Evolutionary conservation across 2,329 filamentous ascomycete species (phyloP), one percentile per base, ranked within the genome.

Genomic region (Xylariaceae sp.): DNA sequence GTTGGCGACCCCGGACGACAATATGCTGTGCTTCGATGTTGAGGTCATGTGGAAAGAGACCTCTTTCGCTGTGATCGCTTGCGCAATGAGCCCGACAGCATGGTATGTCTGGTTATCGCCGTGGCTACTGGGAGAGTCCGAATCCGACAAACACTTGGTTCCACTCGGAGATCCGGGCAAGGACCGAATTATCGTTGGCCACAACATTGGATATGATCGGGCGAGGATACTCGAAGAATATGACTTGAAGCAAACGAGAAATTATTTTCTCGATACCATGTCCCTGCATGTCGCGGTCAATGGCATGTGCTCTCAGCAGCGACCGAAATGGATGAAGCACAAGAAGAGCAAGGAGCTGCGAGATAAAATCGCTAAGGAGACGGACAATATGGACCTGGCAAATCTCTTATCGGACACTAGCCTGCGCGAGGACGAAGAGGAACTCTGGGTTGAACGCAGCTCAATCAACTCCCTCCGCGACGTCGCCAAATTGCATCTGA

Each of bases 41-140:
- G 95, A 99, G 74, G 93, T 97, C 45, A 88, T 99, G 88, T 99
- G 89, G 84, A 96, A 96, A 71, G 86, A 95, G 70, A 93, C 88
- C 63, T 88, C 89, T 0, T 99, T 91, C 73, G 92, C 96, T 0
- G 91, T 96, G 54, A 98, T 99, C 91, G 95, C 96, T 20, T 98
- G 93, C 71, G 95, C 96, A 14, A 90, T 88, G 18, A 92, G 92
- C 64, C 88, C 91, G 0, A 93, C 87, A 2, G 88, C 92, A 26
- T 99, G 96, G 96, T 99, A 99, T 76, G 91, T 89, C 0, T 99
- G 95, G 95, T 74, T 99, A 50, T 99, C 95, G 12, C 95, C 95
- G 0, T 99, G 93, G 93, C 77, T 99, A 37, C 75, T 99, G 18
- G 90, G 87, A 26, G 91, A 98, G 76, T 88, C 90, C 1, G 78